Evolutionary conservation across 768 basidiomycete genomes (phyloP), one percentile per base, ranked within the genome.

Genomic region (Porphyrellus cyaneotinctus): DNA sequence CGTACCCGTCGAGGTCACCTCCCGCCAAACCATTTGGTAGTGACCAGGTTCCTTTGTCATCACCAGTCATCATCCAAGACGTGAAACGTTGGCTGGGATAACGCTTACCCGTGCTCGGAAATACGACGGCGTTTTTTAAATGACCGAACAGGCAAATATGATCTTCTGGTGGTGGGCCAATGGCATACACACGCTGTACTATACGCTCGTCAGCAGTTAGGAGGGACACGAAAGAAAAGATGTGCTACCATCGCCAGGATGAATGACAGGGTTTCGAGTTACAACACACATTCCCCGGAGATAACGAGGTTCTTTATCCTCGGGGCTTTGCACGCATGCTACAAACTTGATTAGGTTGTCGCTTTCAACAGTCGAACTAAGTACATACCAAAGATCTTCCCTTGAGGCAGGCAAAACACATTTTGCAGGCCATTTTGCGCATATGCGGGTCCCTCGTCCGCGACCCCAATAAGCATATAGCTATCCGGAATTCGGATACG

Each of bases 391-490:
- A 82, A 91, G 4, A 92, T 83, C 56, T 86, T 72, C 1, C 78
- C 81, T 54, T 77, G 75, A 6, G 68, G 65, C 14, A 91, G 69
- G 31, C 64, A 72, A 62, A 74, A 85, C 2, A 87, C 78, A 55
- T 85, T 76, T 33, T 77, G 61, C 47, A 69, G 62, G 1, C 83
- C 83, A n/a, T 66, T 70, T 9, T 64, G 48, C 38, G 63, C 64
- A 56, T 88, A 88, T 0, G 83, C 80, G 0, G 84, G 81, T 0
- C 88, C 88, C 68, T 92, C 88, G 59, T 94, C 91, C 4, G 88
- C 86, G 10, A 93, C 79, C 1, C 92, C 91, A 12, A 91, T 87
- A 1, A 94, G 75, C 24, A 83, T 74, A 53, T 82, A 82, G 54
- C 83, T 84, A 1, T 82, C 70, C 0, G 84, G 84, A 11, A 94